Base-by-base conservation (phyloP, 75 land plant genomes). In the Adiantum capillusveneris region DNA sequence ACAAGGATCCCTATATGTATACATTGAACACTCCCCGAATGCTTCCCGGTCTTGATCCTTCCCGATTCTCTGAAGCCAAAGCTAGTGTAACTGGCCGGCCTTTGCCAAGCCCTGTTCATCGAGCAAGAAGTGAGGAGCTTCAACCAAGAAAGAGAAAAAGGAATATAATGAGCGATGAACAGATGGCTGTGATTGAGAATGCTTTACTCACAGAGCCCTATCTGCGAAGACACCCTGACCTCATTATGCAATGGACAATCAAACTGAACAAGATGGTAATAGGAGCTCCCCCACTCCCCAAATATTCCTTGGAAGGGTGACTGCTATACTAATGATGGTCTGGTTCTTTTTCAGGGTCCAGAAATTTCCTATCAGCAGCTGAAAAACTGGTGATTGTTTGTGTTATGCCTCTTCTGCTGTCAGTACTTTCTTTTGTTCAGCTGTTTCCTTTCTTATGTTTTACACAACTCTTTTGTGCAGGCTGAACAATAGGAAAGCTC, bases 401-500 rank as follows among this genome's bases (percentile, higher is more conserved):
- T 17, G 5, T 20, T n/a, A n/a, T n/a, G n/a, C n/a, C n/a, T n/a
- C n/a, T n/a, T n/a, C n/a, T n/a, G n/a, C n/a, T n/a, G n/a, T n/a
- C n/a, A n/a, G n/a, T n/a, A n/a, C n/a, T n/a, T n/a, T n/a, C n/a
- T n/a, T n/a, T n/a, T n/a, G n/a, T n/a, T n/a, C n/a, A n/a, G n/a
- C n/a, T n/a, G n/a, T n/a, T n/a, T n/a, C n/a, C n/a, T n/a, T n/a
- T n/a, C 25, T 53, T 25, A 11, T 53, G 28, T 53, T 27, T 53
- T 7, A 25, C 25, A 3, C 25, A 22, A 3, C 25, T 24, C 28
- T 25, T 11, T 14, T 24, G 25, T 46, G 51, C 87, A 90, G 96
- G 96, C 65, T 90, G 48, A 90, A 90, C 67, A 90, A 90, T 58
- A 43, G 96, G 49, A 90, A 90, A 65, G 91, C 91, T 17, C 79